Conservation (phyloP, 2,329 filamentous ascomycete genomes). For the Cladophialophora chaetospira region DNA sequence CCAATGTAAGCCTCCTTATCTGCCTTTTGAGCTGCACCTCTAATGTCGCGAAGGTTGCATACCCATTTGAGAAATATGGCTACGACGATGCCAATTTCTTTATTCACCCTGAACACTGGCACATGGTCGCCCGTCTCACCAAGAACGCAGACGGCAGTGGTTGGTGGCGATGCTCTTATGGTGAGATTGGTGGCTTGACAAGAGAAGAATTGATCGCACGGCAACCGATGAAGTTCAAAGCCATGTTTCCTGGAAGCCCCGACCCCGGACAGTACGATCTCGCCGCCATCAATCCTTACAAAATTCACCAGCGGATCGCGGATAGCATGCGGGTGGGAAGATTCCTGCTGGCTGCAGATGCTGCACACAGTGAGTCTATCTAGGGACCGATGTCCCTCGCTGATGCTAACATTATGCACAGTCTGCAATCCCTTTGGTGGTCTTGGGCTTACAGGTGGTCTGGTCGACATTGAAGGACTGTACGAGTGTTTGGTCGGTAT, state of each 20-base stretch:
- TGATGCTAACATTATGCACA: slow-evolving; percentile 1
- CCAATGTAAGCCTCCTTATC: slow-evolving; percentile 25
- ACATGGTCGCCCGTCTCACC: slow-evolving; percentile 64
- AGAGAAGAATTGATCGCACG: slow-evolving; percentile 57
- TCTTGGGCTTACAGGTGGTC: slow-evolving; percentile 64
- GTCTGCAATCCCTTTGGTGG: slow-evolving; percentile 58
- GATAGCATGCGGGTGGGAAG: slow-evolving; percentile 59
- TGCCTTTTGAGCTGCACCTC: background rate
- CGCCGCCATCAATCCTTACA: slow-evolving; percentile 61
- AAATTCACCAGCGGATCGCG: slow-evolving; percentile 63
- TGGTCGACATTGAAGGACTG: slow-evolving; percentile 63
- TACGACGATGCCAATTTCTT: slow-evolving; percentile 49
- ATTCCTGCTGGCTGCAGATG: slow-evolving; percentile 61
- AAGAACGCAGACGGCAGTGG: slow-evolving; percentile 53
- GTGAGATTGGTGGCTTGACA: slow-evolving; percentile 58
- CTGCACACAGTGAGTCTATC: slow-evolving; percentile 51
- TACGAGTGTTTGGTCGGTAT: slow-evolving; percentile 59
- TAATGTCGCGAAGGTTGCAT: slow-evolving; percentile 17
- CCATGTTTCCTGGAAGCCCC: slow-evolving; percentile 62
- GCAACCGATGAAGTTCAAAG: slow-evolving; percentile 58
- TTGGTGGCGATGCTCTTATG: slow-evolving; percentile 66
- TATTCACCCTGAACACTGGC: slow-evolving; percentile 62
- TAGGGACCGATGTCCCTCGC: background rate
- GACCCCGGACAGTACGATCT: slow-evolving; percentile 61
- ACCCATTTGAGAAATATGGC: slow-evolving; percentile 30